A percentile compares a stretch with the other conserved stretches of the same genome.
Conservation (phyloP, 768 basidiomycete genomes). For the Tulasnella sp. region DNA sequence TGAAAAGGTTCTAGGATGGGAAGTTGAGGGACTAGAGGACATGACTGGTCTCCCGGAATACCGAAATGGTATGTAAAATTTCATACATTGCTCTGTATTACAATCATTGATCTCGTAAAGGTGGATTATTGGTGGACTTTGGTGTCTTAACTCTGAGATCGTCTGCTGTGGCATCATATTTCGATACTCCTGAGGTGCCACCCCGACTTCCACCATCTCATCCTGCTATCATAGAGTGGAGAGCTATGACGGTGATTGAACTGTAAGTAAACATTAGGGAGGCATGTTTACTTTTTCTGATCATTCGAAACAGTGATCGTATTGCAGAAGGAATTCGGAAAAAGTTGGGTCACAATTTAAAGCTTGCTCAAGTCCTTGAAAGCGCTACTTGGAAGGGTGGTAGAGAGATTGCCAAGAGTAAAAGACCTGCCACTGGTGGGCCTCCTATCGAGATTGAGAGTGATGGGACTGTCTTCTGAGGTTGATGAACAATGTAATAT, state of each 20-base stretch:
- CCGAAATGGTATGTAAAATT: conserved; percentile 54
- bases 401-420: conserved; percentile 74
- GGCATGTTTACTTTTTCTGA: neutral
- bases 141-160: conserved; percentile 62
- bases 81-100: neutral
- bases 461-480: conserved; percentile 67
- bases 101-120: conserved; percentile 29
- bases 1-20: conserved; percentile 63
- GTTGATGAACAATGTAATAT: neutral
- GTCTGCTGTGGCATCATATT: conserved; percentile 32
- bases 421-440: conserved; percentile 59
- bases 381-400: conserved; percentile 97
- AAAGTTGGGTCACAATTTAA: conserved; percentile 42
- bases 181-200: conserved; percentile 37
- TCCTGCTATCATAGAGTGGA: conserved; percentile 90
- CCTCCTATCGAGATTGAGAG: conserved; percentile 79
- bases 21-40: conserved; percentile 64
- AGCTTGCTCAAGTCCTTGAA: conserved; percentile 81
- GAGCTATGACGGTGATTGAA: conserved; percentile 87
- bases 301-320: conserved; percentile 46
- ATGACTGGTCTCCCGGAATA: conserved; percentile 94
- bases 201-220: conserved; percentile 62
- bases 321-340: conserved; percentile 56
- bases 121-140: conserved; percentile 77
- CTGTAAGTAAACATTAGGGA: conserved; percentile 53